Evolutionary conservation across 2,329 filamentous ascomycete species (phyloP), one percentile per base, ranked within the genome.

Genomic region (Myrmaecium sp.): DNA sequence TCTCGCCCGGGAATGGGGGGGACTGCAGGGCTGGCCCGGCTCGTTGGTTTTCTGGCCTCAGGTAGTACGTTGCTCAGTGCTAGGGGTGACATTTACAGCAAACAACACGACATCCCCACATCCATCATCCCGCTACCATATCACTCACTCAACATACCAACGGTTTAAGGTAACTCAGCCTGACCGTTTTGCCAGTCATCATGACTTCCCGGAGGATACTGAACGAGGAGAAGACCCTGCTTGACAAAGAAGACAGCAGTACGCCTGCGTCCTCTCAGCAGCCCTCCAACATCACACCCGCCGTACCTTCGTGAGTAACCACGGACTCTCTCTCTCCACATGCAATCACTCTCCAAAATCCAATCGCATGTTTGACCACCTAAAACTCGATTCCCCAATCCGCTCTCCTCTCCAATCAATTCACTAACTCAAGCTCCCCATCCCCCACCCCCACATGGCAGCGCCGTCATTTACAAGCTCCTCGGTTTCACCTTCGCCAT

Each of bases 401-500:
- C 23, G 14, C 15, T 15, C 15, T 3, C 17, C 15, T 25, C 22
- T 28, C 21, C 17, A 10, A 11, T 14, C 26, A 15, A 30, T 29
- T 24, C 32, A 23, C 28, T 23, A 30, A 25, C 28, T 29, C 17
- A 21, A 25, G 21, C 17, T 14, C 26, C 14, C 17, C 21, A n/a
- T 27, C 10, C n/a, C 12, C 5, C 27, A 5, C 7, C 15, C 17
- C 10, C 5, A 14, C 22, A 5, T 13, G 6, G 12, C 27, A 82
- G 82, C 30, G 64, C 77, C 45, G 83, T 95, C 37, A 89, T 98
- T 36, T 58, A 74, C 45, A 98, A 95, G 57, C 71, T 98, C 12
- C 64, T 95, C 10, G 74, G 68, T 36, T 95, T 94, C 56, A 92
- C 84, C 0, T 60, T 84, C 20, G 84, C 83, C 46, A 95, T 98